Evolutionary conservation across 352 stramenopile genomes (phyloP).

Genomic region (Globisporangium nunn): DNA sequence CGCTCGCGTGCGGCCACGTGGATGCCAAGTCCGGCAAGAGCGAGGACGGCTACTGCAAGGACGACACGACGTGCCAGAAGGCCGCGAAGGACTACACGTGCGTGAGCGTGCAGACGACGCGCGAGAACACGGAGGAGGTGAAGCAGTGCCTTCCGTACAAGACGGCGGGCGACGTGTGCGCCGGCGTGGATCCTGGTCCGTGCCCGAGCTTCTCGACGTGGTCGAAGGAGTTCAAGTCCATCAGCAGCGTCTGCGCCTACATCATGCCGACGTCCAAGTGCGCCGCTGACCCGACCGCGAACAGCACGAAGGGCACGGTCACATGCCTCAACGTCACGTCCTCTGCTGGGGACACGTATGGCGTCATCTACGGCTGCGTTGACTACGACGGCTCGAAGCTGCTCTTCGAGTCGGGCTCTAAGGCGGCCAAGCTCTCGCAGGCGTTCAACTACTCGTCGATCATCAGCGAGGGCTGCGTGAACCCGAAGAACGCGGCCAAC

Average conservation of each 20-base stretch:
- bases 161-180: slow-evolving; percentile 44
- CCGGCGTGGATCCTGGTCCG: slow-evolving; percentile 39
- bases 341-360: slow-evolving; percentile 20
- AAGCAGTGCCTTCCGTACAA: slow-evolving; percentile 72
- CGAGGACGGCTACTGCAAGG: slow-evolving; percentile 55
- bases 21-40: slow-evolving; percentile 31
- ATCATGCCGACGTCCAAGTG: slow-evolving; percentile 51
- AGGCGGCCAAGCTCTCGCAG: slow-evolving; percentile 40
- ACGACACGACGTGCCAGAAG: slow-evolving; percentile 38
- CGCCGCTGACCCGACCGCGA: slow-evolving; percentile 20
- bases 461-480: slow-evolving; percentile 51
- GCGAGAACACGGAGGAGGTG: slow-evolving; percentile 46
- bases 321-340: slow-evolving; percentile 20
- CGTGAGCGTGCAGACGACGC: slow-evolving; percentile 75
- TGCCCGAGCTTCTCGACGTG: slow-evolving; percentile 76
- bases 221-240: slow-evolving; percentile 49
- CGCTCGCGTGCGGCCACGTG: slow-evolving; percentile 9
- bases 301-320: slow-evolving; percentile 34
- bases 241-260: slow-evolving; percentile 67
- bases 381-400: slow-evolving; percentile 61
- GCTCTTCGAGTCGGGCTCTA: slow-evolving; percentile 40
- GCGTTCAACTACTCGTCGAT: slow-evolving; percentile 57
- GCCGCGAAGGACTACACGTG: slow-evolving; percentile 40
- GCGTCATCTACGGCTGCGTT: slow-evolving; percentile 74
- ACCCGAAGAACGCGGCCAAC: slow-evolving; percentile 35